Conservation (phyloP, 352 stramenopile genomes). For the Pythium scleroteichum region DNA sequence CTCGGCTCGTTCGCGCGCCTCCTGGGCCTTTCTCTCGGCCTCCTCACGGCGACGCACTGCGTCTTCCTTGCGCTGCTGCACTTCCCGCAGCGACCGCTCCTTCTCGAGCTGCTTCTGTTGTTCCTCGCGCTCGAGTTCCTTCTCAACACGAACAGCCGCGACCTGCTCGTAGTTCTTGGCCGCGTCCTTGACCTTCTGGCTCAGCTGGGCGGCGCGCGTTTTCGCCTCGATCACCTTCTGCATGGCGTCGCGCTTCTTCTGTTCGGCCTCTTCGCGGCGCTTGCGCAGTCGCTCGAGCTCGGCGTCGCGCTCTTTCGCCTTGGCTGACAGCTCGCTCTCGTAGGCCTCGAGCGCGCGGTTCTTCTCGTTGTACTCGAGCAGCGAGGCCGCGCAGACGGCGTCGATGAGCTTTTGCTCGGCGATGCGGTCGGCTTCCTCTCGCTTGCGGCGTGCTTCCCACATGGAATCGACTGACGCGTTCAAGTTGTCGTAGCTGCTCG, state of each 20-base stretch:
- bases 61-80: slow-evolving; percentile 65
- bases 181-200: slow-evolving; percentile 57
- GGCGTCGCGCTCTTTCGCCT: slow-evolving; percentile 31
- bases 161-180: slow-evolving; percentile 63
- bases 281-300: slow-evolving; percentile 41
- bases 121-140: slow-evolving; percentile 49
- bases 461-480: slow-evolving; percentile 50
- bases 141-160: slow-evolving; percentile 52
- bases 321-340: slow-evolving; percentile 40
- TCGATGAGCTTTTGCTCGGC: slow-evolving; percentile 77
- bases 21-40: slow-evolving; percentile 61
- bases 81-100: slow-evolving; percentile 39
- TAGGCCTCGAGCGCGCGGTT: slow-evolving; percentile 62
- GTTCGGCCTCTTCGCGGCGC: slow-evolving; percentile 47
- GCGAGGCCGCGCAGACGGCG: slow-evolving; percentile 73
- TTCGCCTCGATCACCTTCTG: slow-evolving; percentile 81
- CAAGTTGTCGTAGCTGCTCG: slow-evolving; percentile 21
- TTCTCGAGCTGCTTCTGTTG: slow-evolving; percentile 43
- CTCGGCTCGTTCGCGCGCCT: slow-evolving; percentile 59
- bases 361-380: slow-evolving; percentile 72
- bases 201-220: slow-evolving; percentile 54
- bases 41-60: slow-evolving; percentile 64
- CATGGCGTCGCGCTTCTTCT: slow-evolving; percentile 67
- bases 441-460: slow-evolving; percentile 59
- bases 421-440: slow-evolving; percentile 54